These are phyloP conservation scores for Melanomma pulvis-pyrius DNA, from an alignment of 495 filamentous ascomycete species.

Conservation along the genomic window DNA sequence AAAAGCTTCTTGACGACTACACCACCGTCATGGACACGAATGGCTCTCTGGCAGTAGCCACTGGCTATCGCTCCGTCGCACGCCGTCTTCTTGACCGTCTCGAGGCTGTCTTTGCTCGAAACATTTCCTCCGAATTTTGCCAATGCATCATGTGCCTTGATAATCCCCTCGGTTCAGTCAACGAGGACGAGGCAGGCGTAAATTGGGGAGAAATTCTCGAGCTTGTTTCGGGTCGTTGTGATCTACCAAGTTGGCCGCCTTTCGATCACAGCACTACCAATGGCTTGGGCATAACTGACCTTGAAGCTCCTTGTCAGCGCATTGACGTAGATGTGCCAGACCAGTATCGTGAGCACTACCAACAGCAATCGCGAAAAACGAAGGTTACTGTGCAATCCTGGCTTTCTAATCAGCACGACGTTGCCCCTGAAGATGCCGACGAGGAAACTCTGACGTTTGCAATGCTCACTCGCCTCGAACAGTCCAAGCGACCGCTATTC, in stretches of 20 bases:
- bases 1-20: constrained; percentile 82
- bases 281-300: constrained; percentile 58
- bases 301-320: constrained; percentile 70
- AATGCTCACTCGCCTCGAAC: constrained; percentile 82
- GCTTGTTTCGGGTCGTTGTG: constrained; percentile 81
- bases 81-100: constrained; percentile 88
- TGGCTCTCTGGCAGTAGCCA: constrained; percentile 92
- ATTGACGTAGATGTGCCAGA: constrained; percentile 91
- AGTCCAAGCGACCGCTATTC: constrained; percentile 74
- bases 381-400: constrained; percentile 81
- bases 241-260: constrained; percentile 84
- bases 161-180: constrained; percentile 19
- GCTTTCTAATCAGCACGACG: constrained; percentile 75
- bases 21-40: constrained; percentile 74
- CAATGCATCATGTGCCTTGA: constrained; percentile 74
- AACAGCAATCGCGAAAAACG: constrained; percentile 84
- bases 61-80: constrained; percentile 93
- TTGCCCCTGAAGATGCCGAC: constrained; percentile 79
- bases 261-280: constrained; percentile 54
- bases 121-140: constrained; percentile 82
- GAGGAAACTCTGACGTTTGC: constrained; percentile 92
- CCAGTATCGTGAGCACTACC: constrained; percentile 84
- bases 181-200: constrained; percentile 63
- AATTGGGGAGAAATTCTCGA: constrained; percentile 98
- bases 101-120: constrained; percentile 88